These are phyloP conservation scores for Pulveroboletus frians DNA, from an alignment of 768 basidiomycete species.

Conservation along the genomic window DNA sequence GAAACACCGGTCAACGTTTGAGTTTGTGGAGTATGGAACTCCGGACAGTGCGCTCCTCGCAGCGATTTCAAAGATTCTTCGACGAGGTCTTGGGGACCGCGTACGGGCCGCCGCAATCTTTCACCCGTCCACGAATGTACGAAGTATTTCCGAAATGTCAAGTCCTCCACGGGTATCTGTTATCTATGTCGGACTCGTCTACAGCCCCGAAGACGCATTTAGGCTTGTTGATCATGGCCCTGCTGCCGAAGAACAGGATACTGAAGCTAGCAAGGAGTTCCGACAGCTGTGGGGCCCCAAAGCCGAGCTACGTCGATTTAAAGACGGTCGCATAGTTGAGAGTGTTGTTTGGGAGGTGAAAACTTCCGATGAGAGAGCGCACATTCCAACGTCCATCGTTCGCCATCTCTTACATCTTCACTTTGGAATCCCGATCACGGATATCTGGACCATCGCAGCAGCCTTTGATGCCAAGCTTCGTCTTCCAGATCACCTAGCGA, in stretches of 20 bases:
- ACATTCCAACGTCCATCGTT: constrained; percentile 72
- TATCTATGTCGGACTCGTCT: constrained; percentile 70
- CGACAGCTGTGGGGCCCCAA: constrained; percentile 87
- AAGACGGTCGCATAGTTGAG: constrained; percentile 88
- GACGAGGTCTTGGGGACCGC: constrained; percentile 70
- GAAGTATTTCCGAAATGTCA: constrained; percentile 49
- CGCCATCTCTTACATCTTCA: constrained; percentile 70
- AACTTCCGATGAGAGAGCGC: constrained; percentile 71
- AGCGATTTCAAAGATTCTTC: constrained; percentile 46
- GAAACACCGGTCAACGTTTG: constrained; percentile 41
- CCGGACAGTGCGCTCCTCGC: constrained; percentile 50
- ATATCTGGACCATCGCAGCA: constrained; percentile 54
- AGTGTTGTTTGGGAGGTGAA: constrained; percentile 96
- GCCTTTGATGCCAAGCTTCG: constrained; percentile 55
- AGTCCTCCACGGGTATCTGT: constrained; percentile 44
- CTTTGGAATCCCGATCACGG: constrained; percentile 55
- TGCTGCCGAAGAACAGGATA: constrained; percentile 56
- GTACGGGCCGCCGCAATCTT: constrained; percentile 60
- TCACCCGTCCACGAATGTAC: constrained; percentile 42
- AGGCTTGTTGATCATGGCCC: constrained; percentile 93
- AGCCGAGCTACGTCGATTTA: constrained; percentile 90
- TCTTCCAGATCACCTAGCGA: constrained; percentile 52
- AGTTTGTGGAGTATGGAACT: constrained; percentile 52
- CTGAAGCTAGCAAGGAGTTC: constrained; percentile 53
- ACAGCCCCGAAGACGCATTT: constrained; percentile 66